Conservation (phyloP, 179 eudicot genomes). For the Actinidia chinensis region DNA sequence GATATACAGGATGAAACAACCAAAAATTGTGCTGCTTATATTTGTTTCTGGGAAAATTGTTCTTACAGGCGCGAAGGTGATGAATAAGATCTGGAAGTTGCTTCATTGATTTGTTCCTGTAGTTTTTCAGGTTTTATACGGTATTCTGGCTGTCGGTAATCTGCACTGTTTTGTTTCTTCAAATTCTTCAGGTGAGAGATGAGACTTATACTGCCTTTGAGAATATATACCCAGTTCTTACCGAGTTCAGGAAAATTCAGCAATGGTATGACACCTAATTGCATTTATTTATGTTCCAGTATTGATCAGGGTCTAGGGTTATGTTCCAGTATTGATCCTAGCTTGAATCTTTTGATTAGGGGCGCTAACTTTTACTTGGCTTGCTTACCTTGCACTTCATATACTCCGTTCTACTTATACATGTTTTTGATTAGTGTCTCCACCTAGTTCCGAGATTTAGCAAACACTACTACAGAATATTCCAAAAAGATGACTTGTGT, state of each 20-base stretch:
- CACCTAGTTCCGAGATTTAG: background rate
- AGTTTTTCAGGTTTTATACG: background rate
- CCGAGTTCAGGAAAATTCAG: conserved; percentile 77
- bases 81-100: background rate
- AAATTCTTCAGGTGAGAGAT: conserved; percentile 58
- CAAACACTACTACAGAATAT: background rate
- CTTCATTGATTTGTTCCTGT: background rate
- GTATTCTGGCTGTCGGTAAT: background rate
- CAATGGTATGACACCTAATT: conserved; percentile 50
- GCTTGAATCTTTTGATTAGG: background rate
- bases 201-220: conserved; percentile 86
- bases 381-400: background rate
- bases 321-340: background rate
- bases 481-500: conserved; percentile 1
- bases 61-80: conserved; percentile 79
- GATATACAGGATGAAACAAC: conserved; percentile 80
- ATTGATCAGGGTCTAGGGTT: background rate
- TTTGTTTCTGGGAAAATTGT: conserved; percentile 83
- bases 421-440: background rate
- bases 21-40: conserved; percentile 74
- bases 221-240: conserved; percentile 86
- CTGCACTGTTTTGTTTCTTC: background rate
- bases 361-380: background rate
- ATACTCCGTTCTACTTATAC: background rate
- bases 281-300: no score